Conservation (phyloP, 169 alveolate genomes). For the Plasmodium inui region DNA sequence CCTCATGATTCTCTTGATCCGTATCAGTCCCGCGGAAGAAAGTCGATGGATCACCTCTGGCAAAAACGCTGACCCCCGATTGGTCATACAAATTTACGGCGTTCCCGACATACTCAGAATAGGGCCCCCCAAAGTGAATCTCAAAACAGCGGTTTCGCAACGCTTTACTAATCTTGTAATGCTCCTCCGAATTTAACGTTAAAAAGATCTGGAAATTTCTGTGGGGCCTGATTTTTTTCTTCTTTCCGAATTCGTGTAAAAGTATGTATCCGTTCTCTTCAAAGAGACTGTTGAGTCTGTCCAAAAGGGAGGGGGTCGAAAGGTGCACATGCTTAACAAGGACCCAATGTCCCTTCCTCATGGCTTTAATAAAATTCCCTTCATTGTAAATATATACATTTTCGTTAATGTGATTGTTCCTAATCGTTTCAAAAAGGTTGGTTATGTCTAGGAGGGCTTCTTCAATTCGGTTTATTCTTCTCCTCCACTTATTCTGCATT, state of each 20-base stretch:
- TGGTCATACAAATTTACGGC: neutral
- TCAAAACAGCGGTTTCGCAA: constrained; percentile 93
- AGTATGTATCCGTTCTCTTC: constrained; percentile 89
- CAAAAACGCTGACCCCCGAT: neutral
- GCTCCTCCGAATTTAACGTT: constrained; percentile 80
- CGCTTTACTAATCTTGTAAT: constrained; percentile 88
- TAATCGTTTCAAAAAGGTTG: constrained; percentile 14
- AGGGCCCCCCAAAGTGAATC: constrained; percentile 75
- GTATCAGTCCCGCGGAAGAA: neutral
- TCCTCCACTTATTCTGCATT: neutral
- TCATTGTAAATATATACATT: constrained; percentile 85
- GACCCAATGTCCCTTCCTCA: constrained; percentile 94
- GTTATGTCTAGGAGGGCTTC: neutral
- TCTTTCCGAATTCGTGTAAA: constrained; percentile 85
- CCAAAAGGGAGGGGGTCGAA: constrained; percentile 94
- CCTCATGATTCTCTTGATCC: neutral
- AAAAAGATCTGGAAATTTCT: constrained; percentile 92
- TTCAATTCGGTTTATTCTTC: neutral
- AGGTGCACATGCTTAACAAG: constrained; percentile 91
- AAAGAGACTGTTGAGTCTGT: constrained; percentile 93
- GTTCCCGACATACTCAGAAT: constrained; percentile 19
- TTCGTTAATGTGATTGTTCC: constrained; percentile 49
- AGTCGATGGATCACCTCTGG: neutral
- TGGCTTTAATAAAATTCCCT: constrained; percentile 90
- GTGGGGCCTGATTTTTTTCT: constrained; percentile 89